Percentiles rank a stretch among this genome's conserved stretches.
These are phyloP conservation scores for Xerocomus amazonicus DNA, from an alignment of 1,284 basidiomycete species.

Conservation along the genomic window DNA sequence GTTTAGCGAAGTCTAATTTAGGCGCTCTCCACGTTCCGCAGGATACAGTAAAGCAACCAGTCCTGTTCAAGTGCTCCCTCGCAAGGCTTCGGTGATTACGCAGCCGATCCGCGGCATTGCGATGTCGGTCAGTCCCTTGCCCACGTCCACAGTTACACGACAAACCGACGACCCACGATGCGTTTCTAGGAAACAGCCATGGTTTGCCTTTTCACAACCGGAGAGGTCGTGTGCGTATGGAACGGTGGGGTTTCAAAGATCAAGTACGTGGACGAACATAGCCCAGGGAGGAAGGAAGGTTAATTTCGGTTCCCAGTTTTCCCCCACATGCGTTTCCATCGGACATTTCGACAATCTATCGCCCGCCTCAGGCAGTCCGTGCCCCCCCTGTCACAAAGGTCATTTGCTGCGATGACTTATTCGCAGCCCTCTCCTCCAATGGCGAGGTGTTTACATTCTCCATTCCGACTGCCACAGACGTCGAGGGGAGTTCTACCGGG, in stretches of 20 bases:
- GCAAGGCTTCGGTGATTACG: conserved; percentile 78
- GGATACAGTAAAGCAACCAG: conserved; percentile 74
- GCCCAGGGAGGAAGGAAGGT: conserved; percentile 10
- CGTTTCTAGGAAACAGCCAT: conserved; percentile 71
- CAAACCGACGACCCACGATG: not conserved
- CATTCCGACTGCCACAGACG: conserved; percentile 38
- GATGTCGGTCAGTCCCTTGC: conserved; percentile 55
- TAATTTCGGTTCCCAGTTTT: conserved; percentile 45
- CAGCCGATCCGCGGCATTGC: conserved; percentile 68
- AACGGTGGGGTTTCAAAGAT: conserved; percentile 77
- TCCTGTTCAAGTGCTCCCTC: conserved; percentile 76
- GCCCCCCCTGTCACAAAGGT: conserved; percentile 80
- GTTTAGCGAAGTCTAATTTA: too few species aligned
- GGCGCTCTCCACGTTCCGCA: conserved; percentile 23
- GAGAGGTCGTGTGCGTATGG: conserved; percentile 83
- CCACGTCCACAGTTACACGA: not conserved
- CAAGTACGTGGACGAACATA: conserved; percentile 43
- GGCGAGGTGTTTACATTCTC: conserved; percentile 93
- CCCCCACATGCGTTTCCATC: conserved; percentile 67
- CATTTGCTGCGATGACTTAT: conserved; percentile 74
- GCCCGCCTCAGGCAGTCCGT: conserved; percentile 70
- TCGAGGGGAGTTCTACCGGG: conserved; percentile 17
- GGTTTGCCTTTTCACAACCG: conserved; percentile 69
- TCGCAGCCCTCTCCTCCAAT: conserved; percentile 82
- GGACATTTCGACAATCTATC: conserved; percentile 67